A percentile compares a stretch with the other conserved stretches of the same genome.
phyloP scores from a whole-genome alignment of 2,329 filamentous ascomycete genomes.

The Botrytis aclada region DNA sequence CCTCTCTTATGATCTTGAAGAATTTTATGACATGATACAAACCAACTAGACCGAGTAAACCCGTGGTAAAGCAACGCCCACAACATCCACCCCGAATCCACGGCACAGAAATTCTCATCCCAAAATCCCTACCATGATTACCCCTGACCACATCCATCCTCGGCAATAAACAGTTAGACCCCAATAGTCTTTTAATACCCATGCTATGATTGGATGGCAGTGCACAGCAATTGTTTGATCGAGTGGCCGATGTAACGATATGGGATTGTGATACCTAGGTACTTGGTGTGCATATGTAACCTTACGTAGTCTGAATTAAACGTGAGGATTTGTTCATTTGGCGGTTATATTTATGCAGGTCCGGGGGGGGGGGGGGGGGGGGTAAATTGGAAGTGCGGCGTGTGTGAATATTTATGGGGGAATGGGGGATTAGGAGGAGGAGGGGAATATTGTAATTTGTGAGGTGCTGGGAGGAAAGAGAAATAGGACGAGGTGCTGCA shows the following conservation, averaged over 20 bases:
- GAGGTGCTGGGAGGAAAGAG: not conserved
- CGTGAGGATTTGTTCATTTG: not conserved
- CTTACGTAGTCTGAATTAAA: too few species aligned
- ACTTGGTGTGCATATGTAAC: not conserved
- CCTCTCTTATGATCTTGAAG: too few species aligned
- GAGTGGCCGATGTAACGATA: not conserved
- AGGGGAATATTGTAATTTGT: not conserved
- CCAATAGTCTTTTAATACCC: not conserved
- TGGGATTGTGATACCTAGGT: not conserved
- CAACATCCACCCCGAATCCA: not conserved
- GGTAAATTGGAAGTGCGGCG: too few species aligned
- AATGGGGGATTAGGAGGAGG: too few species aligned
- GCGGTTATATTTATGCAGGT: not conserved
- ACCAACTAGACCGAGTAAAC: not conserved
- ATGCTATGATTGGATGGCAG: not conserved
- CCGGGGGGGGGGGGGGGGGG: too few species aligned
- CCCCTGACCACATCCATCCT: not conserved
- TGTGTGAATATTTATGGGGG: not conserved
- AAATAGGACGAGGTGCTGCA: not conserved
- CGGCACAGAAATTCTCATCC: not conserved
- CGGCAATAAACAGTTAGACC: not conserved
- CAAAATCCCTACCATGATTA: not conserved
- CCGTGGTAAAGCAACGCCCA: not conserved
- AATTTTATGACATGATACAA: too few species aligned
- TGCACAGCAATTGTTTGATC: too few species aligned